Evolutionary conservation across 2,329 filamentous ascomycete genomes (phyloP).

Genomic region (Diaporthe ampelina): DNA sequence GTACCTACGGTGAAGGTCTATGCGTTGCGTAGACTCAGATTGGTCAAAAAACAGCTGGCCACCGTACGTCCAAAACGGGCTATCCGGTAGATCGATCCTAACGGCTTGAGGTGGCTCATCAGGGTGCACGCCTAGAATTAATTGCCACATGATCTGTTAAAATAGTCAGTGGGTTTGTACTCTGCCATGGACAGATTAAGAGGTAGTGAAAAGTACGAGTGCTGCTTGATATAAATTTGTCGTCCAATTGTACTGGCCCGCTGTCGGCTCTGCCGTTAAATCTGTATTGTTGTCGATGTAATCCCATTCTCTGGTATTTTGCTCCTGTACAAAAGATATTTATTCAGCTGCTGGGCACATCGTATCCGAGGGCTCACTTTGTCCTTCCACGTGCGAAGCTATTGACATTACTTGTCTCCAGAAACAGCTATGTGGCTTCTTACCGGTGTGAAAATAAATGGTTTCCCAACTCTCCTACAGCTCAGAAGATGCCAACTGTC

Average conservation of each 20-base stretch:
- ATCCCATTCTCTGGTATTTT: conserved; percentile 37
- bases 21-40: conserved; percentile 3
- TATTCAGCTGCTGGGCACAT: neutral
- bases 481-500: conserved; percentile 10
- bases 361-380: neutral
- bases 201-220: neutral
- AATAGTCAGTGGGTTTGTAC: neutral
- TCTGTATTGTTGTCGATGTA: conserved; percentile 18
- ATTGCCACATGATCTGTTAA: conserved; percentile 28
- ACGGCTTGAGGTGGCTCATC: conserved; percentile 4
- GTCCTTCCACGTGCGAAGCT: neutral
- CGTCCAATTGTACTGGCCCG: conserved; percentile 28
- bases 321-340: conserved; percentile 2
- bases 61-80: conserved; percentile 23
- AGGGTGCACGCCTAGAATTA: neutral
- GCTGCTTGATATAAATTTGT: conserved; percentile 36
- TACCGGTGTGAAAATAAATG: conserved; percentile 27
- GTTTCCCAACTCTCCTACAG: neutral
- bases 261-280: conserved; percentile 5
- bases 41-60: neutral
- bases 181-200: neutral
- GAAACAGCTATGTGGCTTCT: neutral
- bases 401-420: no score
- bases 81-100: neutral
- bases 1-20: conserved; percentile 1